Evolutionary conservation across 2,329 filamentous ascomycete species (phyloP).

Genomic region (Aspergillus eucalypticola): DNA sequence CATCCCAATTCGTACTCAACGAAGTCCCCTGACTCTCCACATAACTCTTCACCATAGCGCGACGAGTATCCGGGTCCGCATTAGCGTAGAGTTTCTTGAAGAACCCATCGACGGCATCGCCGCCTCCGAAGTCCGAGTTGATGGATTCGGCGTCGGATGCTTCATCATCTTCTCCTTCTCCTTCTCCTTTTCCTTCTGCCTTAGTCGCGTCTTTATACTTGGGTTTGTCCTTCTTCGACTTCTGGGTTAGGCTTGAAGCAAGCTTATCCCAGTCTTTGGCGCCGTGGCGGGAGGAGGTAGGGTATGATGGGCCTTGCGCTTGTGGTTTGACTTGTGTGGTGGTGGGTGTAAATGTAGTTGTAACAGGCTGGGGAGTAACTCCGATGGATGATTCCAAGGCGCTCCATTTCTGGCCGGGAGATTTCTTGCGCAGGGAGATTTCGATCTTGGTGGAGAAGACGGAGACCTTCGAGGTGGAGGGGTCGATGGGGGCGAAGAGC

Average conservation of each 20-base stretch:
- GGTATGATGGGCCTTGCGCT: conserved; percentile 63
- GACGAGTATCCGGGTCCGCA: conserved; percentile 74
- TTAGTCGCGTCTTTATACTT: conserved; percentile 19
- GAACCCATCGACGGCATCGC: conserved; percentile 72
- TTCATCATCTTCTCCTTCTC: conserved; percentile 47
- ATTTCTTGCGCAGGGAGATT: conserved; percentile 68
- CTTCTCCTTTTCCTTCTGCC: conserved; percentile 18
- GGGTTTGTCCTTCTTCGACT: conserved; percentile 30
- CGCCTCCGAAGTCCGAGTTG: conserved; percentile 49
- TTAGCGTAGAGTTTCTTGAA: conserved; percentile 86
- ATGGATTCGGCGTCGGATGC: conserved; percentile 52
- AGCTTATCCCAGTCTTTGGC: conserved; percentile 92
- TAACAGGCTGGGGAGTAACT: conserved; percentile 22
- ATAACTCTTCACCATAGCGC: conserved; percentile 98
- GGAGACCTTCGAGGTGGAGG: conserved; percentile 59
- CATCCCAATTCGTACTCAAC: conserved; percentile 87
- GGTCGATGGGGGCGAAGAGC: conserved; percentile 66
- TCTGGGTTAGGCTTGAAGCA: conserved; percentile 52
- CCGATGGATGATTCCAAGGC: conserved; percentile 53
- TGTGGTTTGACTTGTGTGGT: not conserved
- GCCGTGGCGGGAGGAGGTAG: conserved; percentile 79
- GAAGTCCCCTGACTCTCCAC: conserved; percentile 90
- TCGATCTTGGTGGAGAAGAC: conserved; percentile 81
- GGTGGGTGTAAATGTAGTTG: conserved; percentile 17
- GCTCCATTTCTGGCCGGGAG: conserved; percentile 67